Conservation (phyloP, 2,329 filamentous ascomycete genomes). For the Colletotrichum sojae region DNA sequence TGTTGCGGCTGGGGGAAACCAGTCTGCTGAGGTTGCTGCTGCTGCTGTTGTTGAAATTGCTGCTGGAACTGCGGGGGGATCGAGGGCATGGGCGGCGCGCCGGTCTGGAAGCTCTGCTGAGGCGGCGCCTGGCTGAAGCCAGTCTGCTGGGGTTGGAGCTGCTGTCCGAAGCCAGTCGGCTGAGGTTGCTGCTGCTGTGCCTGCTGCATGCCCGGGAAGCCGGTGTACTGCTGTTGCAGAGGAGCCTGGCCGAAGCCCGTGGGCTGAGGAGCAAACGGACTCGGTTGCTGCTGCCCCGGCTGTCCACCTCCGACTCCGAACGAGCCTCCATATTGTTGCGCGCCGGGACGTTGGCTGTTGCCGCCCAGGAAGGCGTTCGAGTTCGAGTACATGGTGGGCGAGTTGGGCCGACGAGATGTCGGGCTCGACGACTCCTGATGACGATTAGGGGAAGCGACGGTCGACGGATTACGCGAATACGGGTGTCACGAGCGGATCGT, state of each 20-base stretch:
- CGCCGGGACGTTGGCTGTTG: constrained; percentile 80
- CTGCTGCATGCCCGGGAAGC: constrained; percentile 73
- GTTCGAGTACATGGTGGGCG: constrained; percentile 84
- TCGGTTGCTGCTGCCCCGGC: constrained; percentile 64
- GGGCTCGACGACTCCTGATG: constrained; percentile 33
- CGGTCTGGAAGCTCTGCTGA: constrained; percentile 74
- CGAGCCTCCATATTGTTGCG: constrained; percentile 71
- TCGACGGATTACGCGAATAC: constrained; percentile 14
- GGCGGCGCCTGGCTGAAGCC: constrained; percentile 72
- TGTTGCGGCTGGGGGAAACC: constrained; percentile 61
- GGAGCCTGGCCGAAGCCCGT: constrained; percentile 72
- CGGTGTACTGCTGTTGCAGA: constrained; percentile 72
- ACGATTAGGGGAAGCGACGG: constrained; percentile 22
- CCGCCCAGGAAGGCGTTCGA: constrained; percentile 89
- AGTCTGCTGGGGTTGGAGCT: constrained; percentile 77
- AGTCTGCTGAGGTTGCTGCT: constrained; percentile 59
- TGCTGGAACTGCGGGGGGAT: constrained; percentile 73
- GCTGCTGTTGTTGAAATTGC: constrained; percentile 69
- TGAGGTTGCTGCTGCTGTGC: constrained; percentile 63
- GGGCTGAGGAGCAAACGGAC: constrained; percentile 70
- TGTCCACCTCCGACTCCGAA: constrained; percentile 63
- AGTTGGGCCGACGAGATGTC: constrained; percentile 31
- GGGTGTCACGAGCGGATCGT: constrained; percentile 24
- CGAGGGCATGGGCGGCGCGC: constrained; percentile 71
- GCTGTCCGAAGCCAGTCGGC: constrained; percentile 58